These are phyloP conservation scores for Fusarium sp. DNA, from an alignment of 2,329 filamentous ascomycete genomes.

Conservation along the genomic window DNA sequence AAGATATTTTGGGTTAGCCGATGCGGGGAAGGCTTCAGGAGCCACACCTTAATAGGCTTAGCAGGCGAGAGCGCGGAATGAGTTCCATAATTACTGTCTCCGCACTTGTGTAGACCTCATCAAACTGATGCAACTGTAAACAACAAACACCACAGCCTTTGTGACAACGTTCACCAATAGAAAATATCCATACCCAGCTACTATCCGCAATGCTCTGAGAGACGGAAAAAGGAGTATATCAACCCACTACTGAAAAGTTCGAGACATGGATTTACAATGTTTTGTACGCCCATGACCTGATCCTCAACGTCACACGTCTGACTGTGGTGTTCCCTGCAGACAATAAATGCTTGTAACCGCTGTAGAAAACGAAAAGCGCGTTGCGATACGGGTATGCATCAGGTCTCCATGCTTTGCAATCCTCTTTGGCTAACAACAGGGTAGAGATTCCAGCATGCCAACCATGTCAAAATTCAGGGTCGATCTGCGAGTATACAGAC, in stretches of 20 bases:
- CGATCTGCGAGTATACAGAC: constrained; percentile 14
- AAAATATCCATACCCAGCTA: too few relatives aligned
- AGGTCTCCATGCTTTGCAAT: accelerated
- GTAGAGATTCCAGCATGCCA: constrained; percentile 15
- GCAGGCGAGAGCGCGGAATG: background rate
- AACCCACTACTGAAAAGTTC: background rate
- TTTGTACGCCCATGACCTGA: background rate
- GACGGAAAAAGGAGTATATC: background rate
- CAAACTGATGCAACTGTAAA: background rate
- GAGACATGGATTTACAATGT: background rate
- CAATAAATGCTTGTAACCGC: constrained; percentile 21
- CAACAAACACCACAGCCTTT: background rate
- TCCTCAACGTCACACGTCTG: background rate
- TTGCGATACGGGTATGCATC: constrained; percentile 1
- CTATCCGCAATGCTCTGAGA: background rate
- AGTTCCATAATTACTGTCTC: constrained; percentile 2
- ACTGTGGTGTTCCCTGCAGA: background rate
- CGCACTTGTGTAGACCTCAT: constrained; percentile 5
- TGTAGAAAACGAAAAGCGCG: constrained; percentile 24
- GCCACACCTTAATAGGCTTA: background rate
- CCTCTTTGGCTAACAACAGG: accelerated
- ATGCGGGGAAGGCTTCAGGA: background rate
- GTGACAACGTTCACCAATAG: background rate
- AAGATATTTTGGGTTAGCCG: background rate
- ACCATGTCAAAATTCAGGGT: constrained; percentile 14